phyloP scores from a whole-genome alignment of 306 rosid genomes.

The Echinosophora koreensis region DNA sequence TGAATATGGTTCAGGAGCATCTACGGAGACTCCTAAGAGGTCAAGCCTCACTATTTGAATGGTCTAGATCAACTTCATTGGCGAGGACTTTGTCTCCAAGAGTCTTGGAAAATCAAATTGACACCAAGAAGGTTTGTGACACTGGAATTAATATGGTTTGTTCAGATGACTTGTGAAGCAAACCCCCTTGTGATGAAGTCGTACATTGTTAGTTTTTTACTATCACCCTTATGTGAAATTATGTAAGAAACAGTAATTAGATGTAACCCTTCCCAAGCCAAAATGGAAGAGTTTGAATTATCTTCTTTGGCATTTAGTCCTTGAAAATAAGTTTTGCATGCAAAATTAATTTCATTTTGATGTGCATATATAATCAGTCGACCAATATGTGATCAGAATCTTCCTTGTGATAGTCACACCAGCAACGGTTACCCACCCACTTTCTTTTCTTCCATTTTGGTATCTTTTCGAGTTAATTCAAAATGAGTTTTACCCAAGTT shows the following conservation, averaged over 20 bases:
- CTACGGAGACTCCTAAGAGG: slow-evolving; percentile 95
- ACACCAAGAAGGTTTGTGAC: slow-evolving; percentile 90
- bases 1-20: slow-evolving; percentile 78
- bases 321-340: slow-evolving; percentile 23
- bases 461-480: slow-evolving; percentile 13
- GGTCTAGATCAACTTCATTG: slow-evolving; percentile 93
- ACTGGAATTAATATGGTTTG: slow-evolving; percentile 38
- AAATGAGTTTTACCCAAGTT: background rate
- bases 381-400: slow-evolving; percentile 16
- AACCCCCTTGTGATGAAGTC: slow-evolving; percentile 30
- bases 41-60: slow-evolving; percentile 94
- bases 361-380: background rate
- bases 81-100: slow-evolving; percentile 97
- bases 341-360: slow-evolving; percentile 26
- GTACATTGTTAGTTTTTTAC: slow-evolving; percentile 4
- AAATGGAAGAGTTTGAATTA: slow-evolving; percentile 19
- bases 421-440: background rate
- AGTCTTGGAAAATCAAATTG: slow-evolving; percentile 97
- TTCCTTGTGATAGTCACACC: slow-evolving; percentile 12
- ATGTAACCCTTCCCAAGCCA: background rate
- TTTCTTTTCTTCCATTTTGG: slow-evolving; percentile 21
- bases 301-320: slow-evolving; percentile 29
- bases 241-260: slow-evolving; percentile 16
- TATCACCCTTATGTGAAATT: slow-evolving; percentile 18
- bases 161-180: slow-evolving; percentile 35